These are phyloP conservation scores for Lyophyllum semitale DNA, from an alignment of 768 basidiomycete species.

Conservation along the genomic window DNA sequence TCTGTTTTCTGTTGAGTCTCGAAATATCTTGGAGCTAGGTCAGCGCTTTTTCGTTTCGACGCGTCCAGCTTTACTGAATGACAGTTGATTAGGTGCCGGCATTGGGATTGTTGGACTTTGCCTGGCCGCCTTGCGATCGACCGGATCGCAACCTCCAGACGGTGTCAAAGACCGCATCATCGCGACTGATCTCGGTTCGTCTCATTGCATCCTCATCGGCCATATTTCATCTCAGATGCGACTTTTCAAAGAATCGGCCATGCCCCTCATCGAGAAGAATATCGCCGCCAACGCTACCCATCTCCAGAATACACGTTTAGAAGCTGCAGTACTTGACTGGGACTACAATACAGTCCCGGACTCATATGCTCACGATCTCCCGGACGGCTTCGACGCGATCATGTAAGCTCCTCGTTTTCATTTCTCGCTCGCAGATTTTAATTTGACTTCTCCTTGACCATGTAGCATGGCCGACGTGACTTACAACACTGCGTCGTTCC, in stretches of 20 bases:
- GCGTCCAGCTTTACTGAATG: neutral
- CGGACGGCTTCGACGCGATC: conserved; percentile 57
- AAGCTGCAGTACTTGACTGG: conserved; percentile 70
- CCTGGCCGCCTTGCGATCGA: conserved; percentile 57
- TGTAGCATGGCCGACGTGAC: conserved; percentile 91
- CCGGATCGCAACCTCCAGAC: conserved; percentile 12
- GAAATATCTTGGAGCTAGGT: conserved; percentile 75
- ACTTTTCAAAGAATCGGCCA: conserved; percentile 63
- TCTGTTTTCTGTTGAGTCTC: conserved; percentile 39
- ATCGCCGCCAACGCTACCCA: conserved; percentile 46
- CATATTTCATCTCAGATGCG: neutral
- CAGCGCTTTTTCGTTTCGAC: conserved; percentile 14
- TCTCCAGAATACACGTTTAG: conserved; percentile 31
- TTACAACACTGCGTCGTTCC: conserved; percentile 87
- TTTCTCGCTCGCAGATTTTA: neutral
- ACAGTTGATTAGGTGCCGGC: conserved; percentile 64
- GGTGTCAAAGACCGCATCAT: conserved; percentile 38
- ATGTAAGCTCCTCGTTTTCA: conserved; percentile 49
- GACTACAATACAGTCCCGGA: conserved; percentile 58
- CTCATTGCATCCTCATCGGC: neutral
- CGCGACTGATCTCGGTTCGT: conserved; percentile 76
- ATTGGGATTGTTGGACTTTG: conserved; percentile 80
- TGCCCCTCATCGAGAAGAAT: conserved; percentile 77
- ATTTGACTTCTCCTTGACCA: neutral
- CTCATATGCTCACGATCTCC: conserved; percentile 35